These are phyloP conservation scores for Perkinsus olseni DNA, from an alignment of 169 alveolate species.

Conservation along the genomic window DNA sequence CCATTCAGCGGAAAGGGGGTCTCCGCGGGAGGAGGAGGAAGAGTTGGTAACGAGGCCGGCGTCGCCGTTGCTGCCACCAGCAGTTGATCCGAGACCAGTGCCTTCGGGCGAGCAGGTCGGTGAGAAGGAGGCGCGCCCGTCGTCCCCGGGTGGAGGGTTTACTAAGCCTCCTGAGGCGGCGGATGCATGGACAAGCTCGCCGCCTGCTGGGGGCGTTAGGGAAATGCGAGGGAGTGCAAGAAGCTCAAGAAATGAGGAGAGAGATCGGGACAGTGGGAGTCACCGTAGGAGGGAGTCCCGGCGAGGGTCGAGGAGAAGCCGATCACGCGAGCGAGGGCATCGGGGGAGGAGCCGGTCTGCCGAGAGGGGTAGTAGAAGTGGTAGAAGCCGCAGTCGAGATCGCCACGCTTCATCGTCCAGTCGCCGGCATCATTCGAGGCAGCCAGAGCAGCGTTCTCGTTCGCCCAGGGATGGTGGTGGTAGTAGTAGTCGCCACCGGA, in stretches of 20 bases:
- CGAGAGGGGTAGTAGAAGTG: too few species aligned
- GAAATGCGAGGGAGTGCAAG: neutral
- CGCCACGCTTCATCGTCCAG: too few species aligned
- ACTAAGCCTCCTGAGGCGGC: neutral
- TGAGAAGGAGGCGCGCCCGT: neutral
- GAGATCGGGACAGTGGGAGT: neutral
- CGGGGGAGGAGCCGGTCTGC: too few species aligned
- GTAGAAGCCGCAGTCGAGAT: too few species aligned
- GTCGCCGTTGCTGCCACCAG: neutral
- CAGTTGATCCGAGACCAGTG: neutral
- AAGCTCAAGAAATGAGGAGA: neutral
- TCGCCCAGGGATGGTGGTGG: neutral
- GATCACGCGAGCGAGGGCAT: too few species aligned
- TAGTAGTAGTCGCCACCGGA: neutral
- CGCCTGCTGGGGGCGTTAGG: neutral
- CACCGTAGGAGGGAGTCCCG: neutral
- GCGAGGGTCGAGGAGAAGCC: too few species aligned
- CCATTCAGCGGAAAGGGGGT: neutral
- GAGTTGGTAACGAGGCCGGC: neutral
- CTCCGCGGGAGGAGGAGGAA: neutral
- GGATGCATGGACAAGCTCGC: neutral
- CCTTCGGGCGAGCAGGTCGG: neutral
- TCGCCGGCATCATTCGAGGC: too few species aligned
- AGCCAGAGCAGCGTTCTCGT: neutral
- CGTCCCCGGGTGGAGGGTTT: neutral